phyloP scores from a whole-genome alignment of 306 rosid species.

The Fragaria iinumae region DNA sequence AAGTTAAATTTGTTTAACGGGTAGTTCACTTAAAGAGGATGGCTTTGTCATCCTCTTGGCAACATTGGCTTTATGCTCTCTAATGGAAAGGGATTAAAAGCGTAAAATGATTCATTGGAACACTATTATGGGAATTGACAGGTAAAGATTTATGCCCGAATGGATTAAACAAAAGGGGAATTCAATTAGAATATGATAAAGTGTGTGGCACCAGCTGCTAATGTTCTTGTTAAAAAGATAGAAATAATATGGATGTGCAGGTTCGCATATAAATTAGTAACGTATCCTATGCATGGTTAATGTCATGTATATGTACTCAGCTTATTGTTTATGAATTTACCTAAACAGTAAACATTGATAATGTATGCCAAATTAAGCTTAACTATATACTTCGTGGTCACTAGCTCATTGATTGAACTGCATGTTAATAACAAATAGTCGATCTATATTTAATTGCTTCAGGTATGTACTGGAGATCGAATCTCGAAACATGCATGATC shows the following conservation, averaged over 20 bases:
- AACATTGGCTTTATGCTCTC: conserved; percentile 1
- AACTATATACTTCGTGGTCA: not conserved
- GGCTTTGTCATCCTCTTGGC: conserved; percentile 2
- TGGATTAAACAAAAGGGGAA: not conserved
- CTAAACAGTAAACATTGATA: not conserved
- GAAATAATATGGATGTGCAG: not conserved
- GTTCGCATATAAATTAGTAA: not conserved
- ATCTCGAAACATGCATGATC: not conserved
- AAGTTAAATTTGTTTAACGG: not conserved
- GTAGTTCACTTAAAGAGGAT: not conserved
- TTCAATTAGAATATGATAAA: not conserved
- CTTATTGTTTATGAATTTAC: not conserved
- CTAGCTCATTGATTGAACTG: not conserved
- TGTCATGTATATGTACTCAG: not conserved
- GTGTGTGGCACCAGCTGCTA: not conserved
- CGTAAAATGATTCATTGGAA: not conserved
- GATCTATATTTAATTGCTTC: not conserved
- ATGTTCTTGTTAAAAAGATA: not conserved
- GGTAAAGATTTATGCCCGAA: not conserved
- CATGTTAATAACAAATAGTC: not conserved
- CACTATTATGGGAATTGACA: not conserved
- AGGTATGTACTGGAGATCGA: not conserved
- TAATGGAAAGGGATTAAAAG: conserved; percentile 15
- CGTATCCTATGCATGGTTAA: not conserved
- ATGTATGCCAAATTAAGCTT: not conserved